Evolutionary conservation across 148 eudicot species (phyloP).

Genomic region (Vaccinium vitisidaea): DNA sequence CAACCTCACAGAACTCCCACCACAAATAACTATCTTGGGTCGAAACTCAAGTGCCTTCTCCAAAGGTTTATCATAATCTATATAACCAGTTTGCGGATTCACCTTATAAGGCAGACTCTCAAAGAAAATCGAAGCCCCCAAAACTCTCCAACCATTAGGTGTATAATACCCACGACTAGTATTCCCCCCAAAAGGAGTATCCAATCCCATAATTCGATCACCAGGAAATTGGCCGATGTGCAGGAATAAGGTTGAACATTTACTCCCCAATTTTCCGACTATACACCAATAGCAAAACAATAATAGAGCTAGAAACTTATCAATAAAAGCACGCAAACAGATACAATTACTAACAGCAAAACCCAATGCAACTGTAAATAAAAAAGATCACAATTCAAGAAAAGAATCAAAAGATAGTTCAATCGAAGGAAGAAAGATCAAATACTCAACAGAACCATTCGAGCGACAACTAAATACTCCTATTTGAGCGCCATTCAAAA

Average conservation of each 20-base stretch:
- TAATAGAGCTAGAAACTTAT: no score
- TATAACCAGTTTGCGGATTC: slow-evolving; percentile 64
- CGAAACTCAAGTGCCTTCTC: slow-evolving; percentile 85
- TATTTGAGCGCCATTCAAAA: no score
- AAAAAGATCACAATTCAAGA: background rate
- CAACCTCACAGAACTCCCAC: slow-evolving; percentile 80
- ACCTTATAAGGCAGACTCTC: slow-evolving; percentile 83
- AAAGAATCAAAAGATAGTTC: background rate
- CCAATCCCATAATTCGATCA: slow-evolving; percentile 94
- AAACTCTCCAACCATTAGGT: slow-evolving; percentile 81
- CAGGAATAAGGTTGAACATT: slow-evolving; percentile 95
- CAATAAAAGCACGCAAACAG: background rate
- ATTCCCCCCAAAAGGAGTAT: slow-evolving; percentile 80
- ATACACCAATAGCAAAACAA: slow-evolving; percentile 34
- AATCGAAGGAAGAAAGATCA: background rate
- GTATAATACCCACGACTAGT: slow-evolving; percentile 87
- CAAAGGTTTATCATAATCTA: slow-evolving; percentile 86
- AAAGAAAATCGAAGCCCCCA: slow-evolving; percentile 92
- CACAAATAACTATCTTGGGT: slow-evolving; percentile 93
- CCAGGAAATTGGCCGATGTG: slow-evolving; percentile 91
- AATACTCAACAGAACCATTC: background rate
- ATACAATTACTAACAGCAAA: background rate
- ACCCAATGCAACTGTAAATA: background rate
- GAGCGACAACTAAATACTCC: background rate
- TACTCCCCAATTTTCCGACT: slow-evolving; percentile 74